Conservation (phyloP, 2,329 filamentous ascomycete species). For the Didymella keratinophila region DNA sequence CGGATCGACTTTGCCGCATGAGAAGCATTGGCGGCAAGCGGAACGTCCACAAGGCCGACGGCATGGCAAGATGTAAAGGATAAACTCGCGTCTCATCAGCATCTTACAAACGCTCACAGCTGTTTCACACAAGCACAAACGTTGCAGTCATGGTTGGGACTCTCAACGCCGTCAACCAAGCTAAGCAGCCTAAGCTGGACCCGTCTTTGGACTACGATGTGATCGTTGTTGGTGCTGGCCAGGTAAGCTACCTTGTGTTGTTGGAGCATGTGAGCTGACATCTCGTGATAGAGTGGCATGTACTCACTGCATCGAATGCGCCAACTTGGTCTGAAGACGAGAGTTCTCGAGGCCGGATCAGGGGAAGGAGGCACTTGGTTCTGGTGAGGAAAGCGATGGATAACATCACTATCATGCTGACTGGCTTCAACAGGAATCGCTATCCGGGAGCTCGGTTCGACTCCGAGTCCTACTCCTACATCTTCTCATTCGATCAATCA, state of each 20-base stretch:
- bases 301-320: constrained; percentile 48
- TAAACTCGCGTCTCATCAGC: constrained; percentile 5
- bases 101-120: not conserved
- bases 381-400: constrained; percentile 28
- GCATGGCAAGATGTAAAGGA: not conserved
- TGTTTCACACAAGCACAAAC: not conserved
- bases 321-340: constrained; percentile 39
- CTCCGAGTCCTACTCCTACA: constrained; percentile 58
- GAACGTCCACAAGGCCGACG: not conserved
- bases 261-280: not conserved
- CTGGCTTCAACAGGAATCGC: constrained; percentile 50
- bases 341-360: constrained; percentile 44
- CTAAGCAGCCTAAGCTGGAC: constrained; percentile 23
- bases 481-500: constrained; percentile 54
- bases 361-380: constrained; percentile 51
- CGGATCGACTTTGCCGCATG: not conserved
- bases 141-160: constrained; percentile 26
- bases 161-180: constrained; percentile 8
- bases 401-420: not conserved
- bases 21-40: not conserved
- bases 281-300: constrained; percentile 33
- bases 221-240: constrained; percentile 44
- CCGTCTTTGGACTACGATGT: constrained; percentile 33
- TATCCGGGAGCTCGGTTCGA: constrained; percentile 60
- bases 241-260: constrained; percentile 25